Percentiles rank a stretch among this genome's conserved stretches.
phyloP scores from a whole-genome alignment of 2,329 filamentous ascomycete species.

The Apiospora kogelbergensis region DNA sequence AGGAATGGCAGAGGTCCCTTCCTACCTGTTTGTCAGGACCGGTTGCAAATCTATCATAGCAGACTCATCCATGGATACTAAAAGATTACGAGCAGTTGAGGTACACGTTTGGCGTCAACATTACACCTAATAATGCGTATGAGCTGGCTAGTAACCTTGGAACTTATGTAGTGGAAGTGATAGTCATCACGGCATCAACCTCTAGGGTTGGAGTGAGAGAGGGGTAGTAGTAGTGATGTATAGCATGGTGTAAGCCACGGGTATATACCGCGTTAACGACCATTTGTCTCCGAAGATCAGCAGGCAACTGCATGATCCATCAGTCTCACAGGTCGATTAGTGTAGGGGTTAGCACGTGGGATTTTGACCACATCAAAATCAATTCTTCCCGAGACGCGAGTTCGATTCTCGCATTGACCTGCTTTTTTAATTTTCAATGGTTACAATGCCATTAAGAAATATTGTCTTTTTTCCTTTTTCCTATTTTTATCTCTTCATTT shows the following conservation, averaged over 20 bases:
- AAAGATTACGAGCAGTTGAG: no score
- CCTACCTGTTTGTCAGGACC: no score
- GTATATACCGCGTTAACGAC: background rate
- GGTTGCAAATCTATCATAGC: no score
- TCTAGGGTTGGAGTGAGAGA: no score
- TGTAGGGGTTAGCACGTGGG: constrained; percentile 8
- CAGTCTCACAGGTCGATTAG: background rate
- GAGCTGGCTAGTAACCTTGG: no score
- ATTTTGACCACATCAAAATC: constrained; percentile 7
- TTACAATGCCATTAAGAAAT: background rate
- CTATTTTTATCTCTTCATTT: no score
- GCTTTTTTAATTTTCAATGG: background rate
- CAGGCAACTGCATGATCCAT: background rate
- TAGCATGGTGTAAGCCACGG: no score
- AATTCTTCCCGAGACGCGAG: constrained; percentile 8
- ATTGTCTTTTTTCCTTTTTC: background rate
- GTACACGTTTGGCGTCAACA: no score
- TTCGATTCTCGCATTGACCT: constrained; percentile 6
- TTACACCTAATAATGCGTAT: no score
- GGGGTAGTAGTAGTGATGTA: background rate
- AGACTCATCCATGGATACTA: no score
- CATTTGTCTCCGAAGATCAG: constrained; percentile 2
- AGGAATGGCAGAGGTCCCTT: no score
- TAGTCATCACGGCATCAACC: background rate
- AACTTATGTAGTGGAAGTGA: background rate